Base-by-base conservation (phyloP, 208 protist genomes). In the Herpetomonas samuelpessoai region DNA sequence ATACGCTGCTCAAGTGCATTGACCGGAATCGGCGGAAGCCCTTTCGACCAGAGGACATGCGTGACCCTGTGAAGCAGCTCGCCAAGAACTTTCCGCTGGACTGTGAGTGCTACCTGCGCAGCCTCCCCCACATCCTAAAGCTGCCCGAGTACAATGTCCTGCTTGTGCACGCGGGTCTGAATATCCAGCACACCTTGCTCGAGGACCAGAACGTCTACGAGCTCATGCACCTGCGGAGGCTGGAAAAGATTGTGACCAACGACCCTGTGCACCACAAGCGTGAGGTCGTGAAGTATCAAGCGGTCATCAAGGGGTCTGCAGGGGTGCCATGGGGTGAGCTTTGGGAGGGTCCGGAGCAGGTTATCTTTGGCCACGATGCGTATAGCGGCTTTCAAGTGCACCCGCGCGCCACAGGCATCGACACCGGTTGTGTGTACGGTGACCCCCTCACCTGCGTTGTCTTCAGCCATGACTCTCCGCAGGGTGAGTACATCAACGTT, bases 351-450 rank as follows among this genome's bases (percentile, higher is more conserved):
- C 91, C 91, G 3, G 84, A 94, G 61, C 74, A 59, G 41, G 76
- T 96, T 27, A 72, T 96, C 28, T 97, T 97, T 57, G 92, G 92
- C 10, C 92, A 97, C 71, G 92, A 95, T 58, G 92, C 92, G 18
- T 74, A 67, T 50, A 62, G 71, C 18, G 86, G 86, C 29, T 86
- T 95, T 29, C 92, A 97, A 67, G 28, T 66, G 21, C 68, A 91
- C 46, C 62, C 72, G n/a, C 73, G 79, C 55, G 86, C 87, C 26
- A 79, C 63, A 38, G 92, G 92, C 61, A 87, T 97, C 57, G 92
- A 97, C 62, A 95, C 87, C 16, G 92, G 92, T 41, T 97, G 92
- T 50, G 86, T 91, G 21, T 97, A 97, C 62, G 92, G 92, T 38
- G 62, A 79, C 22, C 58, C 75, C 9, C 76, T 97, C 19, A 97